phyloP scores from a whole-genome alignment of 371 early-diverging fungal species.

The Batrachochytrium dendrobatidis region DNA sequence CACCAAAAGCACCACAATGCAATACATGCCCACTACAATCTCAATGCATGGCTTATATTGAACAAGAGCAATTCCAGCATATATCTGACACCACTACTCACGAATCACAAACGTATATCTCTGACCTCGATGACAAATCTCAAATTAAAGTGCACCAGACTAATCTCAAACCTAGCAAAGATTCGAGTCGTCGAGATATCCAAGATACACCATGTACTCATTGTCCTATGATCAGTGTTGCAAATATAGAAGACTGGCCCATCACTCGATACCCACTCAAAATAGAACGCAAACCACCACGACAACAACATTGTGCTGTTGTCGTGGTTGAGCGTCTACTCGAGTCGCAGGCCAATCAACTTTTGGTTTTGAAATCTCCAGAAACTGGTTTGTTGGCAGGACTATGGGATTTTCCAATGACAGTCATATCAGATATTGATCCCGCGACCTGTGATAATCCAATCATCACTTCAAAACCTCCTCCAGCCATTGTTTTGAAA shows the following conservation, averaged over 20 bases:
- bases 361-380: conserved; percentile 52
- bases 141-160: background rate
- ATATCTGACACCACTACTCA: background rate
- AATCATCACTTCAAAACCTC: background rate
- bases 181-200: background rate
- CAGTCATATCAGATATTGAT: background rate
- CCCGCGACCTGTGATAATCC: background rate
- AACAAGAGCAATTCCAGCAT: conserved; percentile 30
- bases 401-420: conserved; percentile 72
- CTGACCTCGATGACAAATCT: background rate
- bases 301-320: conserved; percentile 52
- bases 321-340: conserved; percentile 39
- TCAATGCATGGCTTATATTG: conserved; percentile 54
- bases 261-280: conserved; percentile 57
- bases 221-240: background rate
- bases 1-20: conserved; percentile 65
- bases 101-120: conserved; percentile 1
- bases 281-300: conserved; percentile 27
- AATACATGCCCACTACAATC: conserved; percentile 53
- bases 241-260: conserved; percentile 23
- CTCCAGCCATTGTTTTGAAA: background rate
- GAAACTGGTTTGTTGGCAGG: conserved; percentile 61
- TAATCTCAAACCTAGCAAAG: background rate
- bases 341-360: conserved; percentile 26
- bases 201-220: background rate